phyloP scores from a whole-genome alignment of 2,329 filamentous ascomycete species.

The Massarina eburnea region DNA sequence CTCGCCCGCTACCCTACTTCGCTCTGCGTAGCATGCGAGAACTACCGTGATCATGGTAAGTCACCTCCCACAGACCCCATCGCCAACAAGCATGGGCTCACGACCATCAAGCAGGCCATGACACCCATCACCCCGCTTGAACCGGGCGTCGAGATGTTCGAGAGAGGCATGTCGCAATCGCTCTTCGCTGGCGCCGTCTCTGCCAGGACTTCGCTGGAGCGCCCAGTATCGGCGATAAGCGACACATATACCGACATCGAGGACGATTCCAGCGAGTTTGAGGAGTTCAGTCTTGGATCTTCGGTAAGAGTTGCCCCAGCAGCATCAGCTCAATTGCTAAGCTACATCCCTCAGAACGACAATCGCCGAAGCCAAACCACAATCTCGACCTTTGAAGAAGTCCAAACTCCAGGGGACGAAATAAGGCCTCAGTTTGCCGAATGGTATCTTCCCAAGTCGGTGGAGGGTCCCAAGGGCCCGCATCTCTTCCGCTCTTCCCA shows the following conservation, averaged over 20 bases:
- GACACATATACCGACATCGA: slow-evolving; percentile 79
- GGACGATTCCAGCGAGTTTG: slow-evolving; percentile 51
- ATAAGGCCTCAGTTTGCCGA: slow-evolving; percentile 65
- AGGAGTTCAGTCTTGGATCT: slow-evolving; percentile 58
- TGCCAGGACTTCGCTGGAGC: slow-evolving; percentile 46
- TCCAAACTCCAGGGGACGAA: slow-evolving; percentile 67
- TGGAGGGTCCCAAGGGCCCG: slow-evolving; percentile 80
- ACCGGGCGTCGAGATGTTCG: slow-evolving; percentile 52
- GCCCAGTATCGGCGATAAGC: slow-evolving; percentile 71
- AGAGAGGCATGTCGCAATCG: slow-evolving; percentile 52
- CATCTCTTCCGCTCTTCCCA: slow-evolving; percentile 80
- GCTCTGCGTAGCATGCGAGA: slow-evolving; percentile 35
- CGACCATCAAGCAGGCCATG: slow-evolving; percentile 45
- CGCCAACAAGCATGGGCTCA: slow-evolving; percentile 20
- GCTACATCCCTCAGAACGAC: slow-evolving; percentile 53
- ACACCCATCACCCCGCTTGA: slow-evolving; percentile 49
- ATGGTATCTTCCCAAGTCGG: slow-evolving; percentile 62
- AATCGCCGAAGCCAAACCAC: slow-evolving; percentile 76
- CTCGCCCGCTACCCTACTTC: slow-evolving; percentile 33
- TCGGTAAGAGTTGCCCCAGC: slow-evolving; percentile 61
- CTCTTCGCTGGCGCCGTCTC: slow-evolving; percentile 57
- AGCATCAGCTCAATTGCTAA: slow-evolving; percentile 7
- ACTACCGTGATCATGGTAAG: slow-evolving; percentile 41
- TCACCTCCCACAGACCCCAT: slow-evolving; percentile 5
- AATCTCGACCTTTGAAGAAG: slow-evolving; percentile 82